phyloP scores from a whole-genome alignment of 2,329 filamentous ascomycete species.

The Fusarium hainanense region DNA sequence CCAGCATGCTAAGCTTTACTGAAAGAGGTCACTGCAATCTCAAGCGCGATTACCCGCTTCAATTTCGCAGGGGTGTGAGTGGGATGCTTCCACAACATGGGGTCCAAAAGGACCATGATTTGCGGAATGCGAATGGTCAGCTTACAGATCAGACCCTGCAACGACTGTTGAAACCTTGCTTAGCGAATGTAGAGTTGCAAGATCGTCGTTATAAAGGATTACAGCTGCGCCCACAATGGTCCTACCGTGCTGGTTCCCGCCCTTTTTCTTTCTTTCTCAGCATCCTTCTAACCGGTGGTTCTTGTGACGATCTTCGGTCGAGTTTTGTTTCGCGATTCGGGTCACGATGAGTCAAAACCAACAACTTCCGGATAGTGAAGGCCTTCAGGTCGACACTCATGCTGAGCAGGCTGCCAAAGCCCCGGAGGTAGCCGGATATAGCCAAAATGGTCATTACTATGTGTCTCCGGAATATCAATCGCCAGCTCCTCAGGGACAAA shows the following conservation, averaged over 20 bases:
- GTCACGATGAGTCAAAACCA: constrained; percentile 24
- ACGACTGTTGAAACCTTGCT: constrained; percentile 18
- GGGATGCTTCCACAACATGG: constrained; percentile 2
- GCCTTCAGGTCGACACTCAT: constrained; percentile 31
- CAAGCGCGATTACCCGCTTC: constrained; percentile 2
- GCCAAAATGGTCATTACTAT: constrained; percentile 15
- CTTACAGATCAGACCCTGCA: constrained; percentile 26
- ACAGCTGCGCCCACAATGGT: constrained; percentile 3
- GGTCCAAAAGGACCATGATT: constrained; percentile 21
- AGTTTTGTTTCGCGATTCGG: neutral
- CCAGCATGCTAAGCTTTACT: neutral
- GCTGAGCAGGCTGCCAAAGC: constrained; percentile 26
- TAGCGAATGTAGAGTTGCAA: neutral
- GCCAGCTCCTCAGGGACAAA: neutral
- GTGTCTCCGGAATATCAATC: constrained; percentile 16
- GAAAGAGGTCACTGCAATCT: neutral
- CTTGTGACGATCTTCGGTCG: neutral
- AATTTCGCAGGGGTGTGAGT: constrained; percentile 8
- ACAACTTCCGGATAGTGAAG: constrained; percentile 24
- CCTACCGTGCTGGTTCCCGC: neutral
- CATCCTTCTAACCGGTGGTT: neutral
- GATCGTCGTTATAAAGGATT: constrained; percentile 24
- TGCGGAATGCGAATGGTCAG: constrained; percentile 25
- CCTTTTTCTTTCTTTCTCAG: neutral
- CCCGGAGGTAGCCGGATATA: constrained; percentile 22